phyloP scores from a whole-genome alignment of 2,329 filamentous ascomycete genomes.

The Sclerotinia spermophila region DNA sequence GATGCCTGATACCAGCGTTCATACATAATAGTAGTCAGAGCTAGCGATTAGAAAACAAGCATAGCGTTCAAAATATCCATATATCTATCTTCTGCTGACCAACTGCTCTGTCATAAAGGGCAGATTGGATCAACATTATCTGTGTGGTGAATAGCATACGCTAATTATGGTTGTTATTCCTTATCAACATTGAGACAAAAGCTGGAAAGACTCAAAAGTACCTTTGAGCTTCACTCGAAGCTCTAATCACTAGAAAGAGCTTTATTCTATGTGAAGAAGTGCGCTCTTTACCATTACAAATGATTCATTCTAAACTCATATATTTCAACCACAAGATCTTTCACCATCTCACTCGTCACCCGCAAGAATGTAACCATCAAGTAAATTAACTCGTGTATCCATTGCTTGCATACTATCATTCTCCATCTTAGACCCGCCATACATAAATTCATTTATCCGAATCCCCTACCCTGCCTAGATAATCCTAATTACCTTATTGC shows the following conservation, averaged over 20 bases:
- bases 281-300: not conserved
- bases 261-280: not conserved
- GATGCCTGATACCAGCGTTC: not conserved
- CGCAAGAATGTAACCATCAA: rapidly evolving
- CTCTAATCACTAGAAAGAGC: not conserved
- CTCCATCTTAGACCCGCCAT: rapidly evolving
- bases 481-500: conserved; percentile 41
- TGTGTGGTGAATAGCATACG: not conserved
- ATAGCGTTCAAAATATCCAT: not conserved
- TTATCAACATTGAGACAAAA: not conserved
- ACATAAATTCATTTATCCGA: no score
- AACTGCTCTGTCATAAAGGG: rapidly evolving
- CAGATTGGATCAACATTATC: no score
- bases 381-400: no score
- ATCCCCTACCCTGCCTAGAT: not conserved
- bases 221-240: not conserved
- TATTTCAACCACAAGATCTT: not conserved
- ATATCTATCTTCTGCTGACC: not conserved
- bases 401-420: no score
- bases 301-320: not conserved
- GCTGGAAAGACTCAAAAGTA: rapidly evolving
- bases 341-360: not conserved
- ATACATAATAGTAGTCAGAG: not conserved
- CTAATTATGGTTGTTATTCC: rapidly evolving
- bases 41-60: not conserved